A percentile compares a stretch with the other conserved stretches of the same genome.
Evolutionary conservation across 1,139 yeast species (phyloP).

Genomic region (Debaryomyces nepalensis): DNA sequence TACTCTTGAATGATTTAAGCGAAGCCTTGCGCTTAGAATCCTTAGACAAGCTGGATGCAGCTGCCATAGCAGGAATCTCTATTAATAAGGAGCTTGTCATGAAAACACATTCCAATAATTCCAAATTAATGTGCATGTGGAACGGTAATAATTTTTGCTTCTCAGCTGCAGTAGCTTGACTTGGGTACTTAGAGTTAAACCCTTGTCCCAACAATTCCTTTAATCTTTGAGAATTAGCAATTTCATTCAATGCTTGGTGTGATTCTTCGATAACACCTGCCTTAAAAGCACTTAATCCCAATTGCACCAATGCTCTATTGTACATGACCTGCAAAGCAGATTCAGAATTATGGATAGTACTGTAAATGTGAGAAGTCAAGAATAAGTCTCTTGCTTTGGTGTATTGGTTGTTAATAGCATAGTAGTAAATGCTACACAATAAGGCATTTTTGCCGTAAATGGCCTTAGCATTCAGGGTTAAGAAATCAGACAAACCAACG

Average conservation of each 20-base stretch:
- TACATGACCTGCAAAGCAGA: slow-evolving; percentile 86
- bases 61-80: slow-evolving; percentile 85
- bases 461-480: slow-evolving; percentile 68
- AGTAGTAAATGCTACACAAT: slow-evolving; percentile 85
- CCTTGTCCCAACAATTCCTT: slow-evolving; percentile 97
- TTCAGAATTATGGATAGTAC: slow-evolving; percentile 82
- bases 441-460: slow-evolving; percentile 82
- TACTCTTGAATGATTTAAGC: slow-evolving; percentile 86
- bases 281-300: slow-evolving; percentile 96
- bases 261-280: slow-evolving; percentile 84
- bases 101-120: slow-evolving; percentile 91
- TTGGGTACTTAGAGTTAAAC: slow-evolving; percentile 67
- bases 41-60: slow-evolving; percentile 46
- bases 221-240: slow-evolving; percentile 83
- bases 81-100: slow-evolving; percentile 87
- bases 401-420: slow-evolving; percentile 86
- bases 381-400: slow-evolving; percentile 86
- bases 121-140: slow-evolving; percentile 98
- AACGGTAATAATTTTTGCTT: slow-evolving; percentile 90
- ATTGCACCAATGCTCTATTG: slow-evolving; percentile 93
- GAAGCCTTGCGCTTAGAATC: slow-evolving; percentile 66
- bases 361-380: slow-evolving; percentile 81
- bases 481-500: slow-evolving; percentile 64
- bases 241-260: slow-evolving; percentile 86
- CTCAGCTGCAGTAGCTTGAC: slow-evolving; percentile 61